Conservation (phyloP, 1,139 yeast genomes). For the Blastobotrys niveus region DNA sequence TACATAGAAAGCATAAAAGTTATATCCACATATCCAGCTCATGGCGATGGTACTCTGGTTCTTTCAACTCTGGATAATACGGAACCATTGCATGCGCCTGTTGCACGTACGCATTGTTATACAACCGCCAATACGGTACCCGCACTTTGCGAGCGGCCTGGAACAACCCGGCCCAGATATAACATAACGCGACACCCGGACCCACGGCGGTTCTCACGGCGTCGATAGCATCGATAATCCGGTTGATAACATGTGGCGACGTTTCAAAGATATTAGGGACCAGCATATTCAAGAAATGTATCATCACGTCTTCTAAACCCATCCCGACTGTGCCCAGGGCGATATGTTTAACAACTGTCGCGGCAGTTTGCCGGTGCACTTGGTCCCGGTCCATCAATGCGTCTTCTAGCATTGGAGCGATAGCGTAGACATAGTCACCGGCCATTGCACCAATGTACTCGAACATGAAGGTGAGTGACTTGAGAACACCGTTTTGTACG, state of each 20-base stretch:
- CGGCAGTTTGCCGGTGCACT: constrained; percentile 94
- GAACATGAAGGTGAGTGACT: constrained; percentile 87
- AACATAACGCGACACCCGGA: constrained; percentile 64
- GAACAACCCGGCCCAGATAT: constrained; percentile 81
- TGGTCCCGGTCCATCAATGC: constrained; percentile 87
- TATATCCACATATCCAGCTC: constrained; percentile 43
- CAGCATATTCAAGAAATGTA: constrained; percentile 68
- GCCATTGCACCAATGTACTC: constrained; percentile 87
- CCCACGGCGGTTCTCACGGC: constrained; percentile 72
- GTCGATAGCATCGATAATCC: constrained; percentile 78
- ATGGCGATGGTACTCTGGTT: constrained; percentile 29
- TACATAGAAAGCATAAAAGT: background rate
- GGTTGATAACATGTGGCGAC: constrained; percentile 85
- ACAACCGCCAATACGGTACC: constrained; percentile 77
- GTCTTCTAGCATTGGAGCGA: constrained; percentile 78
- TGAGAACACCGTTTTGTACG: constrained; percentile 92
- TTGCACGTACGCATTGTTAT: constrained; percentile 70
- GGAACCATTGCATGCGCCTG: constrained; percentile 76
- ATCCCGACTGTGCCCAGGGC: constrained; percentile 74
- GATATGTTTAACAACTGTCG: constrained; percentile 77
- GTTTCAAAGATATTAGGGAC: constrained; percentile 87
- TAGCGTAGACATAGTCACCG: constrained; percentile 74
- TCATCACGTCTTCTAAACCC: constrained; percentile 68
- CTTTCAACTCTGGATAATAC: constrained; percentile 58
- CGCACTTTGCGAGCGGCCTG: constrained; percentile 92